Base-by-base conservation (phyloP, 495 filamentous ascomycete species). In the Hypoxylon crocopeplum region DNA sequence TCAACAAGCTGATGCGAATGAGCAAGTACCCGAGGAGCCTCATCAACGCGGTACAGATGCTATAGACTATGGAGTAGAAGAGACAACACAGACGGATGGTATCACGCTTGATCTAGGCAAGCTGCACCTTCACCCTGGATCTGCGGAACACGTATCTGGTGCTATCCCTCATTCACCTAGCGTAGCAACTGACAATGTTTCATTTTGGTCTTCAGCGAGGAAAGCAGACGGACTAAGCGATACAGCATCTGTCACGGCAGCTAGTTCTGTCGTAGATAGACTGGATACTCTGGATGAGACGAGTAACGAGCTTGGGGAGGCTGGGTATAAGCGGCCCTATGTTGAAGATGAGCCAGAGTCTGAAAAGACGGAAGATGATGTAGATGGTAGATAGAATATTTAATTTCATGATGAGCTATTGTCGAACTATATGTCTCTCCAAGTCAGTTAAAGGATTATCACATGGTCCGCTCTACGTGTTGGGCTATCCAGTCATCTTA, bases 141-240 rank as follows among this genome's bases (percentile, higher is more conserved):
- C 42, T 11, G 17, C 46, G 12, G 45, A 36, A 12, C 48, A 56
- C 3, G 13, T 40, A 19, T 24, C 50, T 7, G 34, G 45, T 32
- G 13, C 13, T 6, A 47, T 36, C 16, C 48, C 56, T 27, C 44
- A 54, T 22, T 64, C 67, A 12, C 63, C 67, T 8, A 69, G 63
- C 15, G 56, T 59, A 30, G 47, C 45, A 24, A 67, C 67, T 17
- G 67, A 69, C 29, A 69, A 64, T 21, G 42, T 64, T 24, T 69
- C 67, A 29, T 61, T 67, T 29, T 69, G 67, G 67, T 69, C 67
- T 15, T 17, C 62, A 7, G 51, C 53, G 24, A 63, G 53, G 45
- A 69, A 64, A 44, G 34, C 29, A 16, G 59, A 63, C 4, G 51
- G 37, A 12, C 30, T 52, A 7, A 52, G 47, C 15, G 67, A 69